Evolutionary conservation across 495 filamentous ascomycete species (phyloP), one percentile per base, ranked within the genome.

Genomic region (Bryoglossum gracile): DNA sequence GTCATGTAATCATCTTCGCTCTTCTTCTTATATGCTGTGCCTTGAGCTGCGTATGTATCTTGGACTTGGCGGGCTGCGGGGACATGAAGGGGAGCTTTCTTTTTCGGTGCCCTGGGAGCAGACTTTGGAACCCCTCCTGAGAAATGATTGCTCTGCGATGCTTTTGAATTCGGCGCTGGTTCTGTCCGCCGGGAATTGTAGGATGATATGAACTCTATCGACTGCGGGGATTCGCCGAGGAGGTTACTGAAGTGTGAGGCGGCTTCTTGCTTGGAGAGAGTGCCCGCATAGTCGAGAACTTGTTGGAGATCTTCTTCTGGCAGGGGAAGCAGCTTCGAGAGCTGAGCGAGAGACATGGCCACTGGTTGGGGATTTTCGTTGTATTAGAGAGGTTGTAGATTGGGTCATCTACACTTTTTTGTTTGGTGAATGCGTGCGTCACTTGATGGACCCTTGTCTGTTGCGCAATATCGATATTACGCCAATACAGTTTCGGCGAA

Each of bases 181-280:
- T 72, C 67, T 57, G 75, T 65, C 25, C 86, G 79, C 24, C 79
- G 82, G 8, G 81, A 70, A 62, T 92, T 97, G 73, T 95, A 97
- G 34, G 82, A 81, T 18, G 88, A 80, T 57, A 98, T 95, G 62
- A 97, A 98, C 50, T 94, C 89, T 50, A 96, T 65, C 0, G 85
- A 82, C 51, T 85, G 80, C 11, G 88, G 77, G 4, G 87, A 87
- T 62, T 94, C 87, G 37, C 89, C 92, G 2, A 98, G 78, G 24
- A 97, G 71, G 62, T 87, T 86, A 64, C 83, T 86, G 51, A 98
- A 83, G 63, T 96, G 84, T 17, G 87, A 81, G 21, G 81, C 85
- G 14, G 86, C 86, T 49, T 82, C 82, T 30, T 80, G 70, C 57
- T 83, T 87, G 23, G 87, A 79, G 10, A 74, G 61, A 1, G 77